These are phyloP conservation scores for grape (Vitis vinifera) DNA, from an alignment of 164 flowering plant species.

Conservation along the genomic window ASM3070453v1 NC_081808.1:18914501-18915000, in stretches of 20 bases:
- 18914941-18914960: background rate
- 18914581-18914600: too few relatives aligned
- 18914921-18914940: too few relatives aligned
- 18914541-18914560: too few relatives aligned
- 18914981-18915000: too few relatives aligned
- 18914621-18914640: too few relatives aligned
- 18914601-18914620: too few relatives aligned
- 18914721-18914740: background rate
- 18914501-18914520: conserved; percentile 36
- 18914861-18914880: conserved; percentile 49
- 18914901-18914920: background rate
- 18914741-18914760: conserved; percentile 10
- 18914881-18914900: background rate
- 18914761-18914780: conserved; percentile 58
- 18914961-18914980: background rate
- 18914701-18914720: background rate
- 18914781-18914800: conserved; percentile 71
- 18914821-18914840: conserved; percentile 47
- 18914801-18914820: conserved; percentile 86
- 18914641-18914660: background rate
- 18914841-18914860: conserved; percentile 58
- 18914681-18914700: background rate
- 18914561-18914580: too few relatives aligned
- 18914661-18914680: background rate
- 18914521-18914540: conserved; percentile 24